These are phyloP conservation scores for Vickermania ingenoplastis DNA, from an alignment of 208 protist species.

Conservation along the genomic window DNA sequence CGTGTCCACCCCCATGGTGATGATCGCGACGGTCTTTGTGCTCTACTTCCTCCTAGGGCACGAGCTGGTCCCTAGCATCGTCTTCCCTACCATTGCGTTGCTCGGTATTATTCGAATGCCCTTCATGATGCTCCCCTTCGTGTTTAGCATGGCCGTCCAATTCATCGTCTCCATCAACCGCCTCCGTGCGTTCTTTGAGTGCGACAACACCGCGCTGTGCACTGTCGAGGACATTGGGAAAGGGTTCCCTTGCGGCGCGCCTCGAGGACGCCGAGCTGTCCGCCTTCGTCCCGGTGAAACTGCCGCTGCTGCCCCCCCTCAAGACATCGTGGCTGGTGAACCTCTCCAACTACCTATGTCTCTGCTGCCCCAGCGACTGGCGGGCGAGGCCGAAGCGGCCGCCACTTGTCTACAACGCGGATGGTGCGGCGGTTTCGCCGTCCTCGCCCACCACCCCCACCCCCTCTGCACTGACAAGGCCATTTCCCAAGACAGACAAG, in stretches of 20 bases:
- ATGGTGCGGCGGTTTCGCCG: background rate
- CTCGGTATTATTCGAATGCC: conserved; percentile 88
- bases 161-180: conserved; percentile 68
- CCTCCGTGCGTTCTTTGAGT: conserved; percentile 59
- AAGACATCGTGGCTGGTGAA: background rate
- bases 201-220: conserved; percentile 24
- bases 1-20: conserved; percentile 43
- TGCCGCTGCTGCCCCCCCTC: conserved; percentile 19
- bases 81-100: conserved; percentile 85
- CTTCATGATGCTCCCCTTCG: conserved; percentile 82
- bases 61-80: conserved; percentile 57
- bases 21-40: conserved; percentile 45
- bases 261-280: conserved; percentile 38
- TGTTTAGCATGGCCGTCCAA: conserved; percentile 49
- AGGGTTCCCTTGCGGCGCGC: conserved; percentile 12
- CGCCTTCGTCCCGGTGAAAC: conserved; percentile 44
- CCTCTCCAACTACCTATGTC: background rate
- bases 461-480: no score
- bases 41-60: conserved; percentile 40
- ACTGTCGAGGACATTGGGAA: conserved; percentile 8
- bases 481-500: no score
- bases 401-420: background rate
- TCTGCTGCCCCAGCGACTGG: background rate
- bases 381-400: background rate
- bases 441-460: background rate